phyloP scores from a whole-genome alignment of 2,329 filamentous ascomycete species.

The Parastagonospora nodorum region DNA sequence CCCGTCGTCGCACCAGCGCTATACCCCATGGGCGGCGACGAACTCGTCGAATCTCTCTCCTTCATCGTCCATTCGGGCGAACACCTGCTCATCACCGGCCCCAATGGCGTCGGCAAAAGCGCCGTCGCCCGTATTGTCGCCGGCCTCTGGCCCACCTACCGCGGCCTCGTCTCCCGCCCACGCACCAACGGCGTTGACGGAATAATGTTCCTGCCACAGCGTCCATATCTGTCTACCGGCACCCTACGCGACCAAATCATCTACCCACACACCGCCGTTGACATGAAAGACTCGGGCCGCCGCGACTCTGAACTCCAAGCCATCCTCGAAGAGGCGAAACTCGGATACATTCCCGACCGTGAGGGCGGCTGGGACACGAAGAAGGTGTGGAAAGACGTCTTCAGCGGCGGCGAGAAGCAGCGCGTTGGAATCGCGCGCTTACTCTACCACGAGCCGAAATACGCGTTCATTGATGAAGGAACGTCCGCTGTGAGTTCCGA shows the following conservation, averaged over 20 bases:
- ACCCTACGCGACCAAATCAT: slow-evolving; percentile 97
- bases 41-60: slow-evolving; percentile 84
- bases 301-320: slow-evolving; percentile 77
- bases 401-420: slow-evolving; percentile 98
- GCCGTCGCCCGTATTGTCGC: slow-evolving; percentile 86
- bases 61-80: slow-evolving; percentile 90
- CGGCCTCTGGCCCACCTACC: slow-evolving; percentile 94
- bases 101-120: slow-evolving; percentile 93
- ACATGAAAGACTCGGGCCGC: slow-evolving; percentile 84
- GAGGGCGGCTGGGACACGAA: slow-evolving; percentile 96
- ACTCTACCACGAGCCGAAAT: slow-evolving; percentile 92
- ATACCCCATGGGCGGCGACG: slow-evolving; percentile 88
- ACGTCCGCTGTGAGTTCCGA: slow-evolving; percentile 93
- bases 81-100: slow-evolving; percentile 90
- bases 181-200: slow-evolving; percentile 81
- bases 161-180: slow-evolving; percentile 86
- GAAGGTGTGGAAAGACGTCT: slow-evolving; percentile 98
- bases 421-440: slow-evolving; percentile 88
- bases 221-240: slow-evolving; percentile 88
- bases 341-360: slow-evolving; percentile 87
- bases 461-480: slow-evolving; percentile 93
- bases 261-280: slow-evolving; percentile 91
- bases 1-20: slow-evolving; percentile 88
- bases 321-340: slow-evolving; percentile 79
- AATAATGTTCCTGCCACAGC: slow-evolving; percentile 97